A percentile compares a stretch with the other conserved stretches of the same genome.
Evolutionary conservation across 108 stramenopile species (phyloP).

Genomic region (Bacterosira constricta): DNA sequence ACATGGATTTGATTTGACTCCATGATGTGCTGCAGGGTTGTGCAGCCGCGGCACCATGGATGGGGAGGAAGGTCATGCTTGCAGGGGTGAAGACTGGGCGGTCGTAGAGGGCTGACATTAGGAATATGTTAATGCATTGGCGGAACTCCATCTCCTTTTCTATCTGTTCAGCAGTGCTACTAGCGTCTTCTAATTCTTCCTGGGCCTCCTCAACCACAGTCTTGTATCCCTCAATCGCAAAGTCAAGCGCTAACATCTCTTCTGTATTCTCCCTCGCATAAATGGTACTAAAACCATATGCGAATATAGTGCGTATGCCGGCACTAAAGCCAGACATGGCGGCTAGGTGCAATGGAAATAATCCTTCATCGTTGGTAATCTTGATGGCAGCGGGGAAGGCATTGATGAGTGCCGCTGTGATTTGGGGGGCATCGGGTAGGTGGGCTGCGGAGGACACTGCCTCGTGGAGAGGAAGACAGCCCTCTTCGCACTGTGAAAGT

Average conservation of each 20-base stretch:
- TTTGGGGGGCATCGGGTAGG: slow-evolving; percentile 28
- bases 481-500: slow-evolving; percentile 23
- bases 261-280: slow-evolving; percentile 21
- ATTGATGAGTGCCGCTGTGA: slow-evolving; percentile 1
- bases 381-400: slow-evolving; percentile 17
- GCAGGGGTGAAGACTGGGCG: not conserved
- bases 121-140: slow-evolving; percentile 11
- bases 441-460: slow-evolving; percentile 14
- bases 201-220: not conserved
- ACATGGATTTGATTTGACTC: not conserved
- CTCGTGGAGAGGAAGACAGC: slow-evolving; percentile 14
- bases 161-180: no score
- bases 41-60: slow-evolving; percentile 17
- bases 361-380: slow-evolving; percentile 27
- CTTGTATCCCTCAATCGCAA: slow-evolving; percentile 20
- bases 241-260: slow-evolving; percentile 27
- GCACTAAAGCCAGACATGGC: slow-evolving; percentile 22
- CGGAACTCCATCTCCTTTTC: not conserved
- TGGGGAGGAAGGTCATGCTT: slow-evolving; percentile 9
- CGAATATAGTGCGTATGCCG: slow-evolving; percentile 21
- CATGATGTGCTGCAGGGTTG: slow-evolving; percentile 11
- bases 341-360: slow-evolving; percentile 26
- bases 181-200: not conserved
- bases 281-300: slow-evolving; percentile 25
- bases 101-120: slow-evolving; percentile 14